Evolutionary conservation across 805 yeast genomes (phyloP), one percentile per base, ranked within the genome.

Genomic region (Zygosaccharomyces pseudorouxii): DNA sequence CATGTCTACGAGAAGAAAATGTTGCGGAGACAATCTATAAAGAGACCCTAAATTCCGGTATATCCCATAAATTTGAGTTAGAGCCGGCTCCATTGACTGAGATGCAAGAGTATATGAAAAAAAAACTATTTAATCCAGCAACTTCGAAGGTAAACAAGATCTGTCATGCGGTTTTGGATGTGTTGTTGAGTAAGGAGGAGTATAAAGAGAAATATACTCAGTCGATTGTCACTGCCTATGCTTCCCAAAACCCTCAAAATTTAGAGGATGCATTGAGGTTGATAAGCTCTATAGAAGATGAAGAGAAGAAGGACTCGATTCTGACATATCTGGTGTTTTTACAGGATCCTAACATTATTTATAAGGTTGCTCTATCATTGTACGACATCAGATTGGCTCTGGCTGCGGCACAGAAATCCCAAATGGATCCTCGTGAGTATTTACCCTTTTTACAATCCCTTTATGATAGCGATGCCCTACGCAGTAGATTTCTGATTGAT

Each of bases 381-480:
- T 93, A 93, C 60, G 85, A 93, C 63, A 82, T 93, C 37, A 82
- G 82, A 48, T 71, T 92, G 58, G 80, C 98, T 0, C 74, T 93
- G 49, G 75, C 78, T 10, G 82, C 93, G 50, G 99, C 99, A 0
- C 98, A 95, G 64, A 93, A 89, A 61, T 89, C 97, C 0, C 98
- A 92, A 67, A 90, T 85, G 75, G 99, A 93, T 70, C 99, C 99
- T 20, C 89, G 90, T 60, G 99, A 93, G 67, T 93, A 93, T 58
- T 71, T 93, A 45, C 97, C 99, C 45, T 93, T 93, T 67, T 74
- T 93, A 55, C 96, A 89, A 60, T 76, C 81, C 42, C 72, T 93
- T 46, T 84, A 87, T 55, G 79, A 78, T 36, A 86, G 84, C 65
- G 70, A 78, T 0, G 82, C 79, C 5, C 66, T 81, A 47, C 79